A percentile compares a stretch with the other conserved stretches of the same genome.
phyloP scores from a whole-genome alignment of 176 grass and related monocot species.

The maize (Zea mays) region DNA sequence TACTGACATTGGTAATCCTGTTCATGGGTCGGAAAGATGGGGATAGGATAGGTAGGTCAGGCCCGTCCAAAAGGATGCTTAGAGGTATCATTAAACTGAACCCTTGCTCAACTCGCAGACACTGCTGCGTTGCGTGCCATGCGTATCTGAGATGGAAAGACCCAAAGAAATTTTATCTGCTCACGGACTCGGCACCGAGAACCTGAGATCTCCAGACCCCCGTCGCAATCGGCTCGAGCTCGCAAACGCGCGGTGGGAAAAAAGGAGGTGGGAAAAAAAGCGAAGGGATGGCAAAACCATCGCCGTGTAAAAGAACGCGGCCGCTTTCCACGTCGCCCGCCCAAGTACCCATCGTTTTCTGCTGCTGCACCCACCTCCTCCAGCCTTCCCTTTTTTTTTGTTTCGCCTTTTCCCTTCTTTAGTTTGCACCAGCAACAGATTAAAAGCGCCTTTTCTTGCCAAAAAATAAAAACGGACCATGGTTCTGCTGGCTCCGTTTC shows the following conservation, averaged over 20 bases:
- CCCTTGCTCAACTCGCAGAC: neutral
- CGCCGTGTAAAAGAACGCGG: no score
- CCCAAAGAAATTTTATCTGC: neutral
- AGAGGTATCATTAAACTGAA: constrained; percentile 44
- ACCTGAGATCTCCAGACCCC: constrained; percentile 1
- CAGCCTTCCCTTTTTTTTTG: neutral
- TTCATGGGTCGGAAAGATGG: constrained; percentile 40
- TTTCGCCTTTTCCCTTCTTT: neutral
- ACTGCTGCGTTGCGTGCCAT: constrained; percentile 32
- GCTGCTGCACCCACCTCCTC: neutral
- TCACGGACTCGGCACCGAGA: neutral
- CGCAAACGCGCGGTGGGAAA: no score
- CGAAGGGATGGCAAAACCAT: no score
- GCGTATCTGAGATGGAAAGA: constrained; percentile 46
- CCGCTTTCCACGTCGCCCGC: constrained; percentile 43
- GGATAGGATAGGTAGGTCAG: constrained; percentile 24
- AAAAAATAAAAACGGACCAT: constrained; percentile 9
- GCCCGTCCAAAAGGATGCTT: constrained; percentile 26
- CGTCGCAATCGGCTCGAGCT: no score
- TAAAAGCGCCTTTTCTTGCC: constrained; percentile 33
- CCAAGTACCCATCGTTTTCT: constrained; percentile 34
- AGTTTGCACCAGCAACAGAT: neutral
- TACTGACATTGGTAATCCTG: neutral
- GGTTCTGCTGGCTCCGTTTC: no score
- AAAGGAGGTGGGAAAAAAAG: no score